phyloP scores from a whole-genome alignment of 495 filamentous ascomycete species.

The Penicillium argentinense region DNA sequence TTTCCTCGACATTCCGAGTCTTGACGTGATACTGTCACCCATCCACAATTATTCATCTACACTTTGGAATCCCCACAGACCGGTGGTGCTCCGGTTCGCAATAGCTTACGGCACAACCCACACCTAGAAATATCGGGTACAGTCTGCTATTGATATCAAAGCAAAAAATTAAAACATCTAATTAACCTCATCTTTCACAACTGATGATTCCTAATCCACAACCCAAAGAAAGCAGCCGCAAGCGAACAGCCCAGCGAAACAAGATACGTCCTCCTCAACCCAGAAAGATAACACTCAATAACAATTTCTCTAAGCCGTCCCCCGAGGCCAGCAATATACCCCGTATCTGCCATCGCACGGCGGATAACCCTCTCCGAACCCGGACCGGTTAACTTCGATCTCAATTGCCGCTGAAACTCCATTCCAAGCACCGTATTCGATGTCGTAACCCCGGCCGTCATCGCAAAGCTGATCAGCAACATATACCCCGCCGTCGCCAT shows the following conservation, averaged over 20 bases:
- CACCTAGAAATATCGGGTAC: no score
- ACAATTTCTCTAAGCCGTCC: slow-evolving; percentile 36
- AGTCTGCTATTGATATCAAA: no score
- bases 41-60: no score
- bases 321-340: slow-evolving; percentile 34
- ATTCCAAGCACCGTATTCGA: slow-evolving; percentile 44
- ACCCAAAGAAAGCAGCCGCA: slow-evolving; percentile 25
- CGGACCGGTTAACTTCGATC: slow-evolving; percentile 26
- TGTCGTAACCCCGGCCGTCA: slow-evolving; percentile 52
- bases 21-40: no score
- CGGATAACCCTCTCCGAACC: slow-evolving; percentile 31
- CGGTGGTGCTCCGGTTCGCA: no score
- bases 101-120: no score
- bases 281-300: slow-evolving; percentile 33
- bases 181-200: slow-evolving; percentile 14
- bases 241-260: slow-evolving; percentile 32
- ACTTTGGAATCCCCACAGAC: no score
- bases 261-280: slow-evolving; percentile 38
- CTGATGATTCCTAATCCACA: slow-evolving; percentile 31
- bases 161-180: no score
- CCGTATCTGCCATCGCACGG: slow-evolving; percentile 35
- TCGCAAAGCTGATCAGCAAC: slow-evolving; percentile 49
- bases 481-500: slow-evolving; percentile 57
- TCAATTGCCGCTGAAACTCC: slow-evolving; percentile 33
- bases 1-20: no score